Evolutionary conservation across 192 early-diverging fungal genomes (phyloP).

Genomic region (Phycomyces blakesleeanus): DNA sequence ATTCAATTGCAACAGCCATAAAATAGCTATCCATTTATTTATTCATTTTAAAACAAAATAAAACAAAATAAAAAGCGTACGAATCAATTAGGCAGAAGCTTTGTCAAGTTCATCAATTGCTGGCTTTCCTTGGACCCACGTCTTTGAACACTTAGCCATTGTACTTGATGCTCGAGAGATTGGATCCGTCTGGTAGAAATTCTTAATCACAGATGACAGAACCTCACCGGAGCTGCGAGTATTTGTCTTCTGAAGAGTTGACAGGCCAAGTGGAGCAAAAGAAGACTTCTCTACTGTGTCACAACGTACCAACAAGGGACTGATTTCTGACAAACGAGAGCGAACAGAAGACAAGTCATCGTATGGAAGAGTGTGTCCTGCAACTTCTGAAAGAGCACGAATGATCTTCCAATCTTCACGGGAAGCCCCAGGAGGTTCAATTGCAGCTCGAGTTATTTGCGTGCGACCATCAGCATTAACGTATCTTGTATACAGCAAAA

Average conservation of each 20-base stretch:
- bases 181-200: constrained; percentile 94
- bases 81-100: constrained; percentile 12
- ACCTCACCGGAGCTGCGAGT: constrained; percentile 31
- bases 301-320: constrained; percentile 75
- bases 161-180: constrained; percentile 88
- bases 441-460: constrained; percentile 88
- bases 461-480: constrained; percentile 96
- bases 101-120: background rate
- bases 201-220: constrained; percentile 64
- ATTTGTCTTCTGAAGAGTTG: constrained; percentile 41
- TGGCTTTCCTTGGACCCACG: constrained; percentile 28
- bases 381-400: constrained; percentile 88
- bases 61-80: too few relatives aligned
- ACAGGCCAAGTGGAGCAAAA: constrained; percentile 61
- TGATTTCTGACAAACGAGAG: constrained; percentile 79
- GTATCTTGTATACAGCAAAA: constrained; percentile 37
- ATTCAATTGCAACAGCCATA: too few relatives aligned
- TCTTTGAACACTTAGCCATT: constrained; percentile 90
- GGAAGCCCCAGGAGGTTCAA: constrained; percentile 79
- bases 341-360: constrained; percentile 80
- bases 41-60: too few relatives aligned
- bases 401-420: constrained; percentile 99
- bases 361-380: constrained; percentile 85
- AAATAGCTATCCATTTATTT: too few relatives aligned
- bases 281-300: constrained; percentile 61